Conservation (phyloP, 2,329 filamentous ascomycete species). For the Colletotrichum euphorbiae region DNA sequence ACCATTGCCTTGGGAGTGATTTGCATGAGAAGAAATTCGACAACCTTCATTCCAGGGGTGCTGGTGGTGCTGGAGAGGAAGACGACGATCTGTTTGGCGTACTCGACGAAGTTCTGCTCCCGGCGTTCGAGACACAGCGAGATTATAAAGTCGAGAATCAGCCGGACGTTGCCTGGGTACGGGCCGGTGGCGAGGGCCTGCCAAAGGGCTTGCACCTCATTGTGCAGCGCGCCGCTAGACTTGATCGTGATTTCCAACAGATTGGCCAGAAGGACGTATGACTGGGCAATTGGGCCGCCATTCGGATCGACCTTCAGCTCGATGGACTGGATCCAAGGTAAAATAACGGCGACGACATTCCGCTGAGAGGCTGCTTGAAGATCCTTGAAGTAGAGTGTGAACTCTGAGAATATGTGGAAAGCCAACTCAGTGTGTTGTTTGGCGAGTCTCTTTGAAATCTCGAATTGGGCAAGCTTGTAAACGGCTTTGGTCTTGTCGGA, state of each 20-base stretch:
- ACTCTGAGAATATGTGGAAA: constrained; percentile 96
- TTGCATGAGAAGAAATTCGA: constrained; percentile 92
- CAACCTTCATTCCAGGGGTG: constrained; percentile 85
- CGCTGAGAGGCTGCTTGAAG: constrained; percentile 85
- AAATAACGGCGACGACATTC: constrained; percentile 92
- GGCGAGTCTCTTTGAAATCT: constrained; percentile 90
- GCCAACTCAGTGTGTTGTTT: constrained; percentile 90
- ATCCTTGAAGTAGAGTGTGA: constrained; percentile 92
- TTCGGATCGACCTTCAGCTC: constrained; percentile 93
- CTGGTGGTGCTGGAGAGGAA: constrained; percentile 85
- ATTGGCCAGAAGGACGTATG: constrained; percentile 95
- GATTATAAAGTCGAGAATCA: constrained; percentile 97
- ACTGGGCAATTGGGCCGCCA: constrained; percentile 88
- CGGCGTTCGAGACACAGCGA: constrained; percentile 90
- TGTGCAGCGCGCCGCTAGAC: constrained; percentile 87
- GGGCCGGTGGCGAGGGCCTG: constrained; percentile 94
- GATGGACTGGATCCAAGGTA: constrained; percentile 96
- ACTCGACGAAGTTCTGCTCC: constrained; percentile 98
- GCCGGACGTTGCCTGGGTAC: constrained; percentile 90
- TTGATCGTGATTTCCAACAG: constrained; percentile 96
- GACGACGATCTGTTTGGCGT: constrained; percentile 97
- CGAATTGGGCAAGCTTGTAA: constrained; percentile 97
- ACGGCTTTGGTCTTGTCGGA: constrained; percentile 98
- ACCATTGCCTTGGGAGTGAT: constrained; percentile 98
- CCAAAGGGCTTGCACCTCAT: constrained; percentile 97